Conservation (phyloP, 2,329 filamentous ascomycete species). For the Fusarium denticulatum region DNA sequence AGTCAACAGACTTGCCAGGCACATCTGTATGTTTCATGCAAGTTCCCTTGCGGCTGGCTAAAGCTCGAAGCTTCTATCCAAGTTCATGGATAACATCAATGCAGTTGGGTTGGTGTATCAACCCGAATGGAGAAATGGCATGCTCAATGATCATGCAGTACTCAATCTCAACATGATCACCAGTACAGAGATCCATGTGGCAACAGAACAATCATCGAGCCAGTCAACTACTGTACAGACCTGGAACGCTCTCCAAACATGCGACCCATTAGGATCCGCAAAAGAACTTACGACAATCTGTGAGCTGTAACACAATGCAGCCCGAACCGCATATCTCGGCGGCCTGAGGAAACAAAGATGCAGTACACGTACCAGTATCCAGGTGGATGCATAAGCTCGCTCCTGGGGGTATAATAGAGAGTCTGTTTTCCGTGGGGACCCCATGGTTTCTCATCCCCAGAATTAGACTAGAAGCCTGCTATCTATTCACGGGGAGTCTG, state of each 20-base stretch:
- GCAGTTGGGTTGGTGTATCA: not conserved
- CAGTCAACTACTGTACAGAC: not conserved
- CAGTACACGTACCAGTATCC: not conserved
- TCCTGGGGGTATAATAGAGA: not conserved
- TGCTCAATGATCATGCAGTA: not conserved
- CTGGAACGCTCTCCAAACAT: not conserved
- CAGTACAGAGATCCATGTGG: not conserved
- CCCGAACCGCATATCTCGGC: not conserved
- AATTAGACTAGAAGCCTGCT: not conserved
- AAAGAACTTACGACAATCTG: conserved; percentile 9
- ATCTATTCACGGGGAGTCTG: conserved; percentile 1
- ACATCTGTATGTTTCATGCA: not conserved
- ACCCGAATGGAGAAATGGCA: not conserved
- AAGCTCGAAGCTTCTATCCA: not conserved
- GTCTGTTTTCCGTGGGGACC: conserved; percentile 5
- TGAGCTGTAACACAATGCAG: not conserved
- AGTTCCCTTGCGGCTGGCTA: not conserved
- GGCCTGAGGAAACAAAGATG: not conserved
- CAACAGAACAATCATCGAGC: not conserved
- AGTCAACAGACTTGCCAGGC: not conserved
- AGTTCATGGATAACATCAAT: not conserved
- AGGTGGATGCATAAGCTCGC: not conserved
- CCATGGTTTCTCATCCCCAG: conserved; percentile 22
- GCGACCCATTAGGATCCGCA: not conserved
- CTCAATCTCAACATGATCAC: conserved; percentile 6